These are phyloP conservation scores for Pseudohalonectria lignicola DNA, from an alignment of 2,329 filamentous ascomycete species.

Conservation along the genomic window DNA sequence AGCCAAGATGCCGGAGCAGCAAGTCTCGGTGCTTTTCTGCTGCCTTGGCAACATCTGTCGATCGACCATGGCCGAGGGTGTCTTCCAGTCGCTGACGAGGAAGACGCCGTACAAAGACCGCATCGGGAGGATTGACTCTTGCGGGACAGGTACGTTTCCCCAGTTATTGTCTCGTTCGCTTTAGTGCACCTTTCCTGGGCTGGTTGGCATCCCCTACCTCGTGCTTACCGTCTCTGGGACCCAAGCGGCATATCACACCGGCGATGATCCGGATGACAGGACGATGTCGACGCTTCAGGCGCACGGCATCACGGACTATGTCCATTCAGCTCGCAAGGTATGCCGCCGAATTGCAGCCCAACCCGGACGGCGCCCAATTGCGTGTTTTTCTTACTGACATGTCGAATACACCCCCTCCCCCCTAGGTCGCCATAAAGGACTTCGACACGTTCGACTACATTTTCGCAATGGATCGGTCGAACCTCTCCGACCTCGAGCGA, in stretches of 20 bases:
- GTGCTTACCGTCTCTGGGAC: no score
- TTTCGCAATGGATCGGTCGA: slow-evolving; percentile 84
- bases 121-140: slow-evolving; percentile 69
- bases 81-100: slow-evolving; percentile 64
- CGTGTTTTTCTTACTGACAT: not conserved
- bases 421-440: slow-evolving; percentile 33
- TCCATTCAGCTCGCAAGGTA: slow-evolving; percentile 68
- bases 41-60: slow-evolving; percentile 94
- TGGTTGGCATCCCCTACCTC: not conserved
- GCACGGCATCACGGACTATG: slow-evolving; percentile 68
- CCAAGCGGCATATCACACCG: slow-evolving; percentile 60
- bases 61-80: slow-evolving; percentile 92
- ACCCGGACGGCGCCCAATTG: not conserved
- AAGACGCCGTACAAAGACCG: slow-evolving; percentile 46
- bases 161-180: not conserved
- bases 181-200: not conserved
- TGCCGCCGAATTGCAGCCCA: no score
- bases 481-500: slow-evolving; percentile 59
- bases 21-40: slow-evolving; percentile 75
- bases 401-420: not conserved
- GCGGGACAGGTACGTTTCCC: slow-evolving; percentile 54
- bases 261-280: slow-evolving; percentile 66
- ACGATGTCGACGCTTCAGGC: slow-evolving; percentile 68
- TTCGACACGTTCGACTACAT: slow-evolving; percentile 86
- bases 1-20: slow-evolving; percentile 14